These are phyloP conservation scores for Austroboletus festivus DNA, from an alignment of 768 basidiomycete species.

Conservation along the genomic window DNA sequence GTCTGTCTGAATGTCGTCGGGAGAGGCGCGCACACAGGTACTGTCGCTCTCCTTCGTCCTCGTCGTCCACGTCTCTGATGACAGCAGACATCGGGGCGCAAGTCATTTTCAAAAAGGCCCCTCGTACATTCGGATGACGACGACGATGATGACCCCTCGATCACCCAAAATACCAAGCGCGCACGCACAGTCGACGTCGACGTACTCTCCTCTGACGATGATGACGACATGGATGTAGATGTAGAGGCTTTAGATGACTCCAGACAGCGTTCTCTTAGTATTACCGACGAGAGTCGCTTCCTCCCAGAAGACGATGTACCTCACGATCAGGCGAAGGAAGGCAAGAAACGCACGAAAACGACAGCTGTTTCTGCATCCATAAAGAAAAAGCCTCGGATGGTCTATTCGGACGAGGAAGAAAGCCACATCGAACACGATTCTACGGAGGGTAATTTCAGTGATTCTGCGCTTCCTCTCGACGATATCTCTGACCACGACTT, in stretches of 20 bases:
- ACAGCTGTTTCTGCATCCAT: constrained; percentile 8
- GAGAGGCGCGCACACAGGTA: constrained; percentile 22
- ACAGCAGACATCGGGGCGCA: constrained; percentile 23
- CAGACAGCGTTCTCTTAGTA: constrained; percentile 8
- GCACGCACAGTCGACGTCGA: constrained; percentile 29
- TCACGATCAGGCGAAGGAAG: constrained; percentile 5
- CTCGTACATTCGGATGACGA: constrained; percentile 38
- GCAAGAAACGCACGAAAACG: constrained; percentile 19
- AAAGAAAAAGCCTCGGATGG: constrained; percentile 19
- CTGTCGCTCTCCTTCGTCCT: not conserved
- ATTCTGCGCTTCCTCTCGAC: constrained; percentile 20
- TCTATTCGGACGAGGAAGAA: constrained; percentile 31
- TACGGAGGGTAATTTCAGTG: constrained; percentile 26
- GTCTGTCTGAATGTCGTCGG: constrained; percentile 15
- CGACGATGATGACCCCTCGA: constrained; percentile 42
- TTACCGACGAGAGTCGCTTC: constrained; percentile 22
- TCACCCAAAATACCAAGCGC: constrained; percentile 31
- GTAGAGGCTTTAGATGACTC: constrained; percentile 35
- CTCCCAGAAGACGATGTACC: constrained; percentile 7
- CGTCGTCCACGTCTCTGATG: constrained; percentile 6
- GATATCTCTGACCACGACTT: constrained; percentile 29
- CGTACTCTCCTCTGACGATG: constrained; percentile 36
- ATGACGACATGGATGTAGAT: constrained; percentile 43
- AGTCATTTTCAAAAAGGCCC: constrained; percentile 21
- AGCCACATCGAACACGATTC: constrained; percentile 24